Conservation (phyloP, 306 rosid species). For the Pyrus communis region DNA sequence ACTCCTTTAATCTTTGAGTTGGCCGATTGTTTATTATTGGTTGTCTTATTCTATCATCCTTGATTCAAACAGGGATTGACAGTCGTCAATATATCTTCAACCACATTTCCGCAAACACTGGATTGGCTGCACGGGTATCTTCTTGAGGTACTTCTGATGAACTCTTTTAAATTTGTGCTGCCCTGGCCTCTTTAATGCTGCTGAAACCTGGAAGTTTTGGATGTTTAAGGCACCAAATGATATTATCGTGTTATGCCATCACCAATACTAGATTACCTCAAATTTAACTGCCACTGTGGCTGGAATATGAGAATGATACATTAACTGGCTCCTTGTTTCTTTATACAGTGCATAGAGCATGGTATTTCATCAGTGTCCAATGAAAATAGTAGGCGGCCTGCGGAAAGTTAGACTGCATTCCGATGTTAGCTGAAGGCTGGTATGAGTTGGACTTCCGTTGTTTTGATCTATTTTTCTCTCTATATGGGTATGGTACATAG, state of each 20-base stretch:
- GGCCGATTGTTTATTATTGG: not conserved
- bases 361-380: constrained; percentile 29
- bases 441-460: not conserved
- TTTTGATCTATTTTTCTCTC: not conserved
- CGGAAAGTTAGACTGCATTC: constrained; percentile 1
- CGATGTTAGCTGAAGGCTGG: not conserved
- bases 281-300: not conserved
- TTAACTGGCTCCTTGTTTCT: not conserved
- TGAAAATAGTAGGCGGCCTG: constrained; percentile 1
- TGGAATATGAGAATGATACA: not conserved
- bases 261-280: not conserved
- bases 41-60: not conserved
- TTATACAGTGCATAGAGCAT: constrained; percentile 35
- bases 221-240: not conserved
- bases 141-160: constrained; percentile 54
- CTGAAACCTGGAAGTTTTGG: not conserved
- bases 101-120: constrained; percentile 84
- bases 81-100: constrained; percentile 79
- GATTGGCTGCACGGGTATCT: constrained; percentile 86
- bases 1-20: not conserved
- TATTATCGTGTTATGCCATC: not conserved
- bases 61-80: constrained; percentile 64
- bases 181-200: not conserved
- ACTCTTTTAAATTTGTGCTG: not conserved
- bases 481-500: not conserved